Evolutionary conservation across 768 basidiomycete species (phyloP), one percentile per base, ranked within the genome.

Genomic region (Xanthoconium stramineum): DNA sequence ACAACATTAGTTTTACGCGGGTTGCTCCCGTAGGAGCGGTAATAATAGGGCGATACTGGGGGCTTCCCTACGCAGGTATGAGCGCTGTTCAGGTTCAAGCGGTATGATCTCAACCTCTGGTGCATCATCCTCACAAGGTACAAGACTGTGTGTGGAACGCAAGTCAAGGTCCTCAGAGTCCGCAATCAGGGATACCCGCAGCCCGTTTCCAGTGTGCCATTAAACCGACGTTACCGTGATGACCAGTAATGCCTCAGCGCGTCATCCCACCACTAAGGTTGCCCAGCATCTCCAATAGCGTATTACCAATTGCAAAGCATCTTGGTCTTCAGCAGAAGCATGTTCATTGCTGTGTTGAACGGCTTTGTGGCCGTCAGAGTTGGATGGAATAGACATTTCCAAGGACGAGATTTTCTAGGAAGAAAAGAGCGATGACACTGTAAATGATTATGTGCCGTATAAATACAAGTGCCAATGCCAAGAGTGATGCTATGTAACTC

Each of bases 1-100:
- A 53, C 9, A 68, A 60, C 36, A 78, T 90, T 73, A 91, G 87
- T 77, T 70, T 68, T 61, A 65, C 62, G 65, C 63, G 57, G 63
- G 52, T 68, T 64, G 67, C 78, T 76, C 74, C 71, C 66, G 63
- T 57, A 56, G 70, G 64, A 71, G 76, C 72, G 74, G 69, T 61
- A 67, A 70, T 68, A 70, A 72, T 69, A 73, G 74, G 75, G 71
- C 64, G 75, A 86, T 77, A 83, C 88, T 88, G 82, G 79, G 78
- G 88, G 88, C 88, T 91, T 94, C 91, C 91, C 91, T 93, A 91
- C 92, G 93, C 92, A 92, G 90, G 89, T 91, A 80, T 93, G 81
- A 91, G 84, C 89, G 80, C 91, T 92, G 88, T 82, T 91, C 93
- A 94, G 91, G 92, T 94, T 94, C 89, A 74, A 83, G 86, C 93